Evolutionary conservation across 495 filamentous ascomycete species (phyloP).

Genomic region (Hypoxylon trugodes): DNA sequence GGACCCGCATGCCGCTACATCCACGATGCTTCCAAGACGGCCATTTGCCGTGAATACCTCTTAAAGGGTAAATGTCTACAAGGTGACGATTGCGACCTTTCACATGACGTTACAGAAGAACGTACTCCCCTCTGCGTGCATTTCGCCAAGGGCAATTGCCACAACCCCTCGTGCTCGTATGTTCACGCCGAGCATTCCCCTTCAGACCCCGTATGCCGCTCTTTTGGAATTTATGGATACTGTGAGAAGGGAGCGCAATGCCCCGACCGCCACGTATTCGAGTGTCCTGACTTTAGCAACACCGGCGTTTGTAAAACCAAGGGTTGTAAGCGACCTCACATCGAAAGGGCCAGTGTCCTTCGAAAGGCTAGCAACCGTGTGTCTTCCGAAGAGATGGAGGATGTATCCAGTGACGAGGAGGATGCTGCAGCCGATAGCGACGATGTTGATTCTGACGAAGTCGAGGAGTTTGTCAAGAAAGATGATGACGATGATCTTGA

Average conservation of each 20-base stretch:
- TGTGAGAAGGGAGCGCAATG: slow-evolving; percentile 86
- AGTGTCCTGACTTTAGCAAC: slow-evolving; percentile 96
- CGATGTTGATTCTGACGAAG: slow-evolving; percentile 88
- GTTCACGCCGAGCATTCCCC: slow-evolving; percentile 85
- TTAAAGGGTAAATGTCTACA: slow-evolving; percentile 78
- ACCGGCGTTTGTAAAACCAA: slow-evolving; percentile 82
- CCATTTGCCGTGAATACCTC: slow-evolving; percentile 89
- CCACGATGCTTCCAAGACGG: slow-evolving; percentile 88
- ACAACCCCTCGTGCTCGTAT: slow-evolving; percentile 88
- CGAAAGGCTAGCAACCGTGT: slow-evolving; percentile 51
- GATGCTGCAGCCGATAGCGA: slow-evolving; percentile 80
- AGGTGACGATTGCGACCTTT: slow-evolving; percentile 89
- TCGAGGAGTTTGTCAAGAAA: slow-evolving; percentile 72
- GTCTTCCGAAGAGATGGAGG: slow-evolving; percentile 67
- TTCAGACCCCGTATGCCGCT: slow-evolving; percentile 80
- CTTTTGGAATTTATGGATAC: slow-evolving; percentile 88
- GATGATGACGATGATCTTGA: slow-evolving; percentile 51
- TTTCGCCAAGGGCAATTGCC: slow-evolving; percentile 90
- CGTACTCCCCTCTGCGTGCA: slow-evolving; percentile 88
- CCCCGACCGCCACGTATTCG: slow-evolving; percentile 81
- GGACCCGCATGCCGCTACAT: slow-evolving; percentile 81
- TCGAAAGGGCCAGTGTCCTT: slow-evolving; percentile 80
- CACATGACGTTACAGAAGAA: slow-evolving; percentile 87
- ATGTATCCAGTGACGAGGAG: slow-evolving; percentile 86
- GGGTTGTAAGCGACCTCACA: slow-evolving; percentile 85